These are phyloP conservation scores for Porodaedalea pini DNA, from an alignment of 1,284 basidiomycete species.

Conservation along the genomic window DNA sequence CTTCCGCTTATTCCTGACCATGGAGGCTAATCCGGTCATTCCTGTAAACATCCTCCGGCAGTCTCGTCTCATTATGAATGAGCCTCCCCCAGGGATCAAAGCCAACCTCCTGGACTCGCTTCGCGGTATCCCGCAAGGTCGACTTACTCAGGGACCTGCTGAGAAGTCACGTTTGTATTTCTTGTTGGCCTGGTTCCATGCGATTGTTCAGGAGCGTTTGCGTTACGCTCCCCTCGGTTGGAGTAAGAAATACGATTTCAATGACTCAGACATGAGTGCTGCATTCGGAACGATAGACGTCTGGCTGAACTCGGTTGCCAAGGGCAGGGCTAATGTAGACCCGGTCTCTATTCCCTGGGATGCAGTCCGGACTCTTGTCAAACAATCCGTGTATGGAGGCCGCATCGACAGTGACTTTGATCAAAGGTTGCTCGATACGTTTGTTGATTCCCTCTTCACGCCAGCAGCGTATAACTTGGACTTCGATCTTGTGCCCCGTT, in stretches of 20 bases:
- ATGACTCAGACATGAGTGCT: slow-evolving; percentile 95
- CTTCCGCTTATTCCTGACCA: slow-evolving; percentile 95
- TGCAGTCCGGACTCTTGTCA: slow-evolving; percentile 85
- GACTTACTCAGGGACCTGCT: slow-evolving; percentile 76
- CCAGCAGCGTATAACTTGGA: slow-evolving; percentile 86
- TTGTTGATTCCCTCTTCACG: slow-evolving; percentile 87
- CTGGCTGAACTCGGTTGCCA: slow-evolving; percentile 79
- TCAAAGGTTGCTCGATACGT: slow-evolving; percentile 85
- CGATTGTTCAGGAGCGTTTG: slow-evolving; percentile 91
- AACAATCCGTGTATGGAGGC: slow-evolving; percentile 94
- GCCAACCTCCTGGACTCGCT: slow-evolving; percentile 92
- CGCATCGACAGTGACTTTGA: slow-evolving; percentile 93
- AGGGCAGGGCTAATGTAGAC: slow-evolving; percentile 87
- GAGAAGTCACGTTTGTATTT: slow-evolving; percentile 91
- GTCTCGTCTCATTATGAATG: slow-evolving; percentile 95
- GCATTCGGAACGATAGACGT: slow-evolving; percentile 88
- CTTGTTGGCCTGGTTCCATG: slow-evolving; percentile 98
- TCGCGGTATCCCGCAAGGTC: slow-evolving; percentile 68
- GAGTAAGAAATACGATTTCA: slow-evolving; percentile 96
- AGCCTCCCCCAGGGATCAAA: slow-evolving; percentile 92
- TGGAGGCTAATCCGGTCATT: slow-evolving; percentile 91
- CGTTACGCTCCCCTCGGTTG: slow-evolving; percentile 94
- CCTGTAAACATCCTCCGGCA: slow-evolving; percentile 94
- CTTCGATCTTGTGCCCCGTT: slow-evolving; percentile 79
- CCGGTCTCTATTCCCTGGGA: slow-evolving; percentile 91